Conservation (phyloP, 371 early-diverging fungal genomes). For the Haplosporangium sp. region DNA sequence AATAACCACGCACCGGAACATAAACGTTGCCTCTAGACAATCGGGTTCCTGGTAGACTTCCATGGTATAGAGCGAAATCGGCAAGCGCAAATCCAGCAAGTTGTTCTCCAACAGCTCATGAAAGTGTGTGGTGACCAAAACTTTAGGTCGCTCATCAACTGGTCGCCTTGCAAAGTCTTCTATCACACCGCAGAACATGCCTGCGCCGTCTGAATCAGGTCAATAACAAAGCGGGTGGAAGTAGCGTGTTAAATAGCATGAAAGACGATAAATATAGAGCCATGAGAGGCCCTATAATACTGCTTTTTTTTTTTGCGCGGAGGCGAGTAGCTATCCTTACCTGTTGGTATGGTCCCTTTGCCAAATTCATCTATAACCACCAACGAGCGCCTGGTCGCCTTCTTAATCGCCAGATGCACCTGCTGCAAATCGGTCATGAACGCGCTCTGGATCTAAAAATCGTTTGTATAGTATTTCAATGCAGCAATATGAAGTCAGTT, state of each 20-base stretch:
- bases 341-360: slow-evolving; percentile 91
- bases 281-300: no score
- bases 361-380: slow-evolving; percentile 99
- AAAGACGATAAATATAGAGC: neutral
- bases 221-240: no score
- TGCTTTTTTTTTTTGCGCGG: neutral
- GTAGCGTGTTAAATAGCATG: slow-evolving; percentile 56
- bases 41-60: slow-evolving; percentile 38
- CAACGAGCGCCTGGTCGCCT: slow-evolving; percentile 65
- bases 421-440: slow-evolving; percentile 73
- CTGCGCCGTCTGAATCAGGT: slow-evolving; percentile 48
- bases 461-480: slow-evolving; percentile 36
- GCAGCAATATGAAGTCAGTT: no score
- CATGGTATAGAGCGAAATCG: slow-evolving; percentile 44
- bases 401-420: slow-evolving; percentile 63
- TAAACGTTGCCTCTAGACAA: slow-evolving; percentile 34
- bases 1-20: slow-evolving; percentile 24
- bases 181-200: slow-evolving; percentile 42
- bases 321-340: neutral
- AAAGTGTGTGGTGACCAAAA: slow-evolving; percentile 97
- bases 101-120: slow-evolving; percentile 74
- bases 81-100: slow-evolving; percentile 21
- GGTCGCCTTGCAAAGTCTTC: slow-evolving; percentile 33
- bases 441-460: slow-evolving; percentile 75
- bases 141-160: slow-evolving; percentile 36